Percentiles rank a stretch among this genome's conserved stretches.
Conservation (phyloP, 202 grass and related monocot species). For the Hordeum pubiflorum region DNA sequence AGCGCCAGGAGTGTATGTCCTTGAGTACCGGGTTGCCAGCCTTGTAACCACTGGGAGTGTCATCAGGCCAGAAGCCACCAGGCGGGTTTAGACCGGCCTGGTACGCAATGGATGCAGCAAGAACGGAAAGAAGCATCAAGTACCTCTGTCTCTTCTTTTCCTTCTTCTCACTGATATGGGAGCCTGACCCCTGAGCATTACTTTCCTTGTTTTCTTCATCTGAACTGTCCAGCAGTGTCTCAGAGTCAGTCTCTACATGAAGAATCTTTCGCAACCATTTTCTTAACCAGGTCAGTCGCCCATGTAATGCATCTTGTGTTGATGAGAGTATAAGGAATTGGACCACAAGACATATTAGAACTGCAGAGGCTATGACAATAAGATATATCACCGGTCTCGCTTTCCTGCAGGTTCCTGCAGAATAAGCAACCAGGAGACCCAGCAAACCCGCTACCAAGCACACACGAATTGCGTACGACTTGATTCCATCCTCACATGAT, state of each 20-base stretch:
- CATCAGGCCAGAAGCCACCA: constrained; percentile 33
- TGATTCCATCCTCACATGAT: not conserved
- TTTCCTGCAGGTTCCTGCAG: constrained; percentile 27
- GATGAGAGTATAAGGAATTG: constrained; percentile 7
- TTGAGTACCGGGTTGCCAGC: constrained; percentile 29
- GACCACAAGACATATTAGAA: not conserved
- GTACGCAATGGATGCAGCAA: constrained; percentile 29
- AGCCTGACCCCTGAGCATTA: not conserved
- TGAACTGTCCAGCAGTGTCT: not conserved
- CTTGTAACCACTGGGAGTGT: constrained; percentile 4
- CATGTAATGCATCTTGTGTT: not conserved
- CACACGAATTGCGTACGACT: not conserved
- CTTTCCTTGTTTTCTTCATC: not conserved
- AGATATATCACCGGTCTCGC: not conserved
- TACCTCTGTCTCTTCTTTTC: constrained; percentile 1
- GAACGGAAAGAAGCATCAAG: constrained; percentile 38
- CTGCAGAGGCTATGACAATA: not conserved
- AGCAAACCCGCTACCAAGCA: constrained; percentile 26
- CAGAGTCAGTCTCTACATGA: not conserved
- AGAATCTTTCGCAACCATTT: not conserved
- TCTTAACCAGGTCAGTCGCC: not conserved
- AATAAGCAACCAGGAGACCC: constrained; percentile 26
- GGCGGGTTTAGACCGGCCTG: constrained; percentile 37
- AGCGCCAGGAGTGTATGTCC: constrained; percentile 20
- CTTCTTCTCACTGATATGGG: not conserved